Base-by-base conservation (phyloP, 768 basidiomycete species). In the Suillus luteus region DNA sequence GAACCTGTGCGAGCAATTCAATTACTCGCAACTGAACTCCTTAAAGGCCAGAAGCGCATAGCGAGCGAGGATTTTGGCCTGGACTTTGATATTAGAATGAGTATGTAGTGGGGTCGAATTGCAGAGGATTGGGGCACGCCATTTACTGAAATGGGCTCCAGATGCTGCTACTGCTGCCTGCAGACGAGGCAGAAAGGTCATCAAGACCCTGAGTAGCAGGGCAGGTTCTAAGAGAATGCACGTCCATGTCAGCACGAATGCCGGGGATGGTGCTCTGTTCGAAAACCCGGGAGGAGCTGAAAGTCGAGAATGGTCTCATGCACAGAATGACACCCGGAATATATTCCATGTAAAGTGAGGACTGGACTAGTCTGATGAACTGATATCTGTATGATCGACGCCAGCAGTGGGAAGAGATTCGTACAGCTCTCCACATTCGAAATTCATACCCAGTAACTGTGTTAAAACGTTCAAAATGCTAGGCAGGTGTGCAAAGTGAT, bases 251-350 rank as follows among this genome's bases (percentile, higher is more conserved):
- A 12, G 84, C 82, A 51, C 83, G 81, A 3, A 85, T 77, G 15
- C 83, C 82, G 11, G 79, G 77, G 60, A 84, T 82, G 54, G 84
- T 82, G 37, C 81, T 65, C 80, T 80, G 61, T 69, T 69, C 1
- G 76, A 68, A 52, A 86, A 78, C 61, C 81, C 61, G 10, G 78
- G 78, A 6, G 76, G 57, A 85, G 77, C 55, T 80, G 76, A 75
- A 85, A 83, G 64, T 83, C 80, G 55, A 80, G 69, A 62, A 85
- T 78, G 5, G 82, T 80, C 68, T 84, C 82, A 3, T 77, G 67
- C 68, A 81, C n/a, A 85, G 68, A 64, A 84, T 84, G 33, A 84
- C 81, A 11, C 83, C 83, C 10, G 82, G 83, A 31, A 86, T 80
- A 66, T 80, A 77, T 51, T 84, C 81, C 81, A 63, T 11, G 19